These are phyloP conservation scores for Bathelium albidoporum DNA, from an alignment of 495 filamentous ascomycete species.

Conservation along the genomic window DNA sequence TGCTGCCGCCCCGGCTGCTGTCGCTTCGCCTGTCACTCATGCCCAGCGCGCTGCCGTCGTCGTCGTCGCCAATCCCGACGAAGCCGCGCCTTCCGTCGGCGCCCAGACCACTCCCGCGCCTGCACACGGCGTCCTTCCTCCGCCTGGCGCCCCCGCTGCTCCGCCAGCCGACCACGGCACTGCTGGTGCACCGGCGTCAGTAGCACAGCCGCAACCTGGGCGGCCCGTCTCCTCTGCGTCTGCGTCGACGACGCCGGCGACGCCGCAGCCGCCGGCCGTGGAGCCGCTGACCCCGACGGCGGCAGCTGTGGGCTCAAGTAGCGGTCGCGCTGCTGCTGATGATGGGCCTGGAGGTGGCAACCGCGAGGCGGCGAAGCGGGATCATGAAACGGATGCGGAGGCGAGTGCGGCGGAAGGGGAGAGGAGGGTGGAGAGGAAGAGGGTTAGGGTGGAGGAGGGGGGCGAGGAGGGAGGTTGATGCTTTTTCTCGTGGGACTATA, in stretches of 20 bases:
- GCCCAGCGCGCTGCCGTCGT: neutral
- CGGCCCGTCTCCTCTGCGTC: neutral
- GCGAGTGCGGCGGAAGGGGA: neutral
- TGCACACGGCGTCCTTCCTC: neutral
- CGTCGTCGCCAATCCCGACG: neutral
- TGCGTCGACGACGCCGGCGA: neutral
- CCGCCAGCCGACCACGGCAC: no score
- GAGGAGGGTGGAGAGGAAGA: neutral
- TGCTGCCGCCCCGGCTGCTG: neutral
- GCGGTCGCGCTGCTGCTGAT: no score
- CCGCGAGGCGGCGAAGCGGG: neutral
- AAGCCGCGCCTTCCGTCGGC: neutral
- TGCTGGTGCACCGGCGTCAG: neutral
- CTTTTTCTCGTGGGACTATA: neutral
- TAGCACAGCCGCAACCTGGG: neutral
- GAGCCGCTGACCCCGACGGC: slow-evolving; percentile 19
- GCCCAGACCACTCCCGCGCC: neutral
- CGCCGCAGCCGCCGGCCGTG: slow-evolving; percentile 12
- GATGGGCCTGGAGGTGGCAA: no score
- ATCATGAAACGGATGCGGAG: neutral
- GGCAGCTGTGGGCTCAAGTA: neutral
- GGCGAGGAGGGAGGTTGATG: neutral
- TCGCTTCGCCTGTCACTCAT: neutral
- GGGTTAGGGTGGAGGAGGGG: neutral
- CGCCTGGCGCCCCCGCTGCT: no score